These are phyloP conservation scores for Atkinsonella hypoxylon DNA, from an alignment of 2,329 filamentous ascomycete species.

Conservation along the genomic window DNA sequence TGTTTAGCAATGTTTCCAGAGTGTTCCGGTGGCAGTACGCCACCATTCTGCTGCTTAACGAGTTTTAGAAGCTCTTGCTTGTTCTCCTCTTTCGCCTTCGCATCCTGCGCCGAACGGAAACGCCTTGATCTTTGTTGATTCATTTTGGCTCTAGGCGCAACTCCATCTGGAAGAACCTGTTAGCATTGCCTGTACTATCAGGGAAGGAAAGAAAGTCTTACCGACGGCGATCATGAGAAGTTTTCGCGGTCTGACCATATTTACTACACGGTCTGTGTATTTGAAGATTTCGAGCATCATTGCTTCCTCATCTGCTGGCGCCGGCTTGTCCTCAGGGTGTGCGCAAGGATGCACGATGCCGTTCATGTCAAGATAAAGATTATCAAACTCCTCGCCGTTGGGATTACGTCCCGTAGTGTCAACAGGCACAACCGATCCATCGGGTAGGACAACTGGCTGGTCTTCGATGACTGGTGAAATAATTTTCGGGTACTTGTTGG, in stretches of 20 bases:
- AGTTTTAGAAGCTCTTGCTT: constrained; percentile 80
- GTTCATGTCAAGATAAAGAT: constrained; percentile 98
- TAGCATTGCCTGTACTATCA: constrained; percentile 12
- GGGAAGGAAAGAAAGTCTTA: constrained; percentile 30
- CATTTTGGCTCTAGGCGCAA: constrained; percentile 97
- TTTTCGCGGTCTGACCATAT: constrained; percentile 95
- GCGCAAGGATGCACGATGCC: constrained; percentile 98
- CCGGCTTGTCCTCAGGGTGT: constrained; percentile 85
- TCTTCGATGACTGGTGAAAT: constrained; percentile 87
- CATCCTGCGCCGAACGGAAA: constrained; percentile 89
- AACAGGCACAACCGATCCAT: constrained; percentile 74
- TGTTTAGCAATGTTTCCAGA: constrained; percentile 61
- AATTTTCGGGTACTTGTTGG: constrained; percentile 95
- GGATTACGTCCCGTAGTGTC: constrained; percentile 80
- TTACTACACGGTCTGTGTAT: constrained; percentile 97
- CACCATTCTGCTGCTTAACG: constrained; percentile 65
- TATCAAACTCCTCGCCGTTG: constrained; percentile 96
- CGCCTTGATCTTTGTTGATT: constrained; percentile 96
- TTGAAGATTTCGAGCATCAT: constrained; percentile 99
- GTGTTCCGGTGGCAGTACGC: constrained; percentile 48
- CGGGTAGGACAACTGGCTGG: constrained; percentile 61
- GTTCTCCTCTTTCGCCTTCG: constrained; percentile 84
- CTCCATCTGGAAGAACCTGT: constrained; percentile 54
- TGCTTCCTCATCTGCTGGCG: constrained; percentile 89
- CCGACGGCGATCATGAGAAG: constrained; percentile 94